Evolutionary conservation across 2,329 filamentous ascomycete species (phyloP), one percentile per base, ranked within the genome.

Genomic region (Claviceps digitariae): DNA sequence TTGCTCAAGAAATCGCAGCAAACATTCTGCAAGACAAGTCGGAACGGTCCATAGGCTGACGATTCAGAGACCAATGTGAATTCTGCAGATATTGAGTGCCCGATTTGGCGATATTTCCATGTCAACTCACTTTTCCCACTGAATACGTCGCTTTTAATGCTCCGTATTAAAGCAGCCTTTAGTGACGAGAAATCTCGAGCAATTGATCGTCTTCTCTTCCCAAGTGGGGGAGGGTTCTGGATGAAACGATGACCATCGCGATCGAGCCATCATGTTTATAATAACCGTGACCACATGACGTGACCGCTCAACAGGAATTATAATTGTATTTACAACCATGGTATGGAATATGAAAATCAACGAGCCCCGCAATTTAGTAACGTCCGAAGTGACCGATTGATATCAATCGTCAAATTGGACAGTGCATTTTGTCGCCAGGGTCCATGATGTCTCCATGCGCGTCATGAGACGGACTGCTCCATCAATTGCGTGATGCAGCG

Each of bases 1-100:
- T 38, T 38, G 36, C 17, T 17, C 36, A 38, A 49, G 10, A 25
- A 15, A 38, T 27, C 29, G 29, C 23, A 52, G 46, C 51, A 52
- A 51, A 48, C 48, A 40, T 23, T 31, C 43, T n/a, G 29, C 48
- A 51, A 54, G 43, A 51, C 48, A 54, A 21, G 36, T 38, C 36
- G 36, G 7, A n/a, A 5, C 7, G 17, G 17, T 9, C 36, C 15
- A 38, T 38, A n/a, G 36, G 15, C 36, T 38, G 8, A 38, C 15
- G 17, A 38, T 38, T 38, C 17, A 17, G n/a, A 4, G 15, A 38
- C n/a, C 36, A n/a, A 38, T n/a, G 17, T n/a, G 36, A 36, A 36
- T n/a, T 38, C 6, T 38, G 36, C 36, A n/a, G 5, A n/a, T 38
- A 38, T 17, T n/a, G 3, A n/a, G 2, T 36, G 10, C 34, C 34